phyloP scores from a whole-genome alignment of 257 asterid genomes.

The Nicotiana knightiana region DNA sequence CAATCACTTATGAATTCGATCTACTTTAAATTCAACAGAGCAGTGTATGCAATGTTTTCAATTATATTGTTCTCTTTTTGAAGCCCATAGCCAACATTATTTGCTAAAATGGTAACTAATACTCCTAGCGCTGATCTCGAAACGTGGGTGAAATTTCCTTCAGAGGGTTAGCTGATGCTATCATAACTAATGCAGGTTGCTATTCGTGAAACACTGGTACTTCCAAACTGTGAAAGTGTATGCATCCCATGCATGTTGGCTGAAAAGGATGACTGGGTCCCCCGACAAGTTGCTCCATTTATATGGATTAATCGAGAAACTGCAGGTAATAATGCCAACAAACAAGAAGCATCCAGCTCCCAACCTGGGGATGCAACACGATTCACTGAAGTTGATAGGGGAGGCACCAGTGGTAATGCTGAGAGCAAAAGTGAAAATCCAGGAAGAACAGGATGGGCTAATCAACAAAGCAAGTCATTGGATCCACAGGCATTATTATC shows the following conservation, averaged over 20 bases:
- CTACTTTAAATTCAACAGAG: neutral
- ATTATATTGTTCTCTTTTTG: neutral
- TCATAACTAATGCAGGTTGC: conserved; percentile 52
- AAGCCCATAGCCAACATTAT: neutral
- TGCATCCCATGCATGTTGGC: conserved; percentile 83
- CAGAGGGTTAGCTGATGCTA: conserved; percentile 1
- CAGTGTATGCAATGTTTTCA: neutral
- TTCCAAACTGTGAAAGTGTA: conserved; percentile 71
- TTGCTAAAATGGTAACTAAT: neutral
- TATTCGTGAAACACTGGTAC: conserved; percentile 80
- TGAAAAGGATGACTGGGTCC: conserved; percentile 90
- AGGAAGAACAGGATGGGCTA: conserved; percentile 11
- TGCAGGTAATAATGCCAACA: conserved; percentile 21
- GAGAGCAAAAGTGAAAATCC: conserved; percentile 34
- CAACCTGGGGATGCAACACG: conserved; percentile 33
- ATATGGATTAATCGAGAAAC: conserved; percentile 67
- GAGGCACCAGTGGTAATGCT: conserved; percentile 17
- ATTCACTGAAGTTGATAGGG: conserved; percentile 26
- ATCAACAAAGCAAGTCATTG: conserved; percentile 20
- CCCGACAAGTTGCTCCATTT: conserved; percentile 73
- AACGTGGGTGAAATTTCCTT: conserved; percentile 1
- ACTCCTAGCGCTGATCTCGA: neutral
- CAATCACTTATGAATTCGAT: neutral
- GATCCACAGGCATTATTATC: conserved; percentile 27
- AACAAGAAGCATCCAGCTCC: conserved; percentile 32